These are phyloP conservation scores for Gymnopus androsaceus DNA, from an alignment of 1,284 basidiomycete genomes.

Conservation along the genomic window DNA sequence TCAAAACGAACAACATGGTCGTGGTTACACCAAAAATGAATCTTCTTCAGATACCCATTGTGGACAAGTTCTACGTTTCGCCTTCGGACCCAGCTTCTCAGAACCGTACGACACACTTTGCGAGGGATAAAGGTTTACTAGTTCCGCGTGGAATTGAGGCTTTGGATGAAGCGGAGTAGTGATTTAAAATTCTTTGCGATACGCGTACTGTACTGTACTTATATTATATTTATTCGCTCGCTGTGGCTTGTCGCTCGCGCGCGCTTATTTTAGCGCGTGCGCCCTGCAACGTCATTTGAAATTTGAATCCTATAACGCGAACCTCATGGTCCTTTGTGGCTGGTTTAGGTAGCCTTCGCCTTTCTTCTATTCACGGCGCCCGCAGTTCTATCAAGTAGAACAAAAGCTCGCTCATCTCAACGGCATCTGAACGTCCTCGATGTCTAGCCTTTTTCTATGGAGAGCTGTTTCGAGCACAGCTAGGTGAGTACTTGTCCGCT, in stretches of 20 bases:
- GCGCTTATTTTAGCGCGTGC: neutral
- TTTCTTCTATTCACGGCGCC: slow-evolving; percentile 14
- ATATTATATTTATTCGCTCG: no score
- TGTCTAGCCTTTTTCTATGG: slow-evolving; percentile 48
- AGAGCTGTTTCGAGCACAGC: slow-evolving; percentile 60
- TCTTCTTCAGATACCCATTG: slow-evolving; percentile 89
- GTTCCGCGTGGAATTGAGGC: slow-evolving; percentile 4
- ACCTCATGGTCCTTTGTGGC: slow-evolving; percentile 8
- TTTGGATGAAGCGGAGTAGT: neutral
- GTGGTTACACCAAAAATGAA: slow-evolving; percentile 94
- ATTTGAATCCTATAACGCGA: neutral
- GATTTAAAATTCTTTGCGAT: no score
- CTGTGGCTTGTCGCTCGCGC: no score
- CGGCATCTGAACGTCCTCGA: no score
- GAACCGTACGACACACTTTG: slow-evolving; percentile 68
- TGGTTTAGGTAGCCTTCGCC: slow-evolving; percentile 10
- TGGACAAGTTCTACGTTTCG: slow-evolving; percentile 87
- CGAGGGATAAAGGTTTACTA: slow-evolving; percentile 72
- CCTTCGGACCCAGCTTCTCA: slow-evolving; percentile 72
- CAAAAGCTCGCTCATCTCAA: no score
- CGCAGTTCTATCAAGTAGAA: no score
- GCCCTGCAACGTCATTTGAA: neutral
- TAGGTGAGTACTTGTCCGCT: slow-evolving; percentile 39
- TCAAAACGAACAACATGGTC: slow-evolving; percentile 92
- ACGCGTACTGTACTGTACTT: no score